Percentiles rank a stretch among this genome's conserved stretches.
Conservation (phyloP, 441 rosid species). For the Manihot esculenta region DNA sequence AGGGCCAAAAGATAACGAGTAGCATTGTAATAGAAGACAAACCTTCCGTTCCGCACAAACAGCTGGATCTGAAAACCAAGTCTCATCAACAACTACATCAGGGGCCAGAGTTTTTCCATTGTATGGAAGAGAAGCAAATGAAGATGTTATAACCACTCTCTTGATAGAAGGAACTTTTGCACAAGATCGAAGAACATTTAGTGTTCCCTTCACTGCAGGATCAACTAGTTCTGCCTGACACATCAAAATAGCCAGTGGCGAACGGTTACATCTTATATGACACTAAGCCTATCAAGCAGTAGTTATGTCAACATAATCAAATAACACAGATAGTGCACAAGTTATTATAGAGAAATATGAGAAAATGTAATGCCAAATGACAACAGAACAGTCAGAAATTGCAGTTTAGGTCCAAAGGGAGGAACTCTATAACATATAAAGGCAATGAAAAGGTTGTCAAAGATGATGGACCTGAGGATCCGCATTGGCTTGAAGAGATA, state of each 20-base stretch:
- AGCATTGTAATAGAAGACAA: not conserved
- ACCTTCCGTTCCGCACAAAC: conserved; percentile 42
- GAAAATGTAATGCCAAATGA: no score
- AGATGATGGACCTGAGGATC: conserved; percentile 2
- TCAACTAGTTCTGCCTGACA: conserved; percentile 46
- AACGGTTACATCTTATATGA: no score
- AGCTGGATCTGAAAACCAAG: conserved; percentile 38
- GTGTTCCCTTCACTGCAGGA: conserved; percentile 63
- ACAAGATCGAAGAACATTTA: conserved; percentile 59
- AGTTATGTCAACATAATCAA: no score
- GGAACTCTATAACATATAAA: no score
- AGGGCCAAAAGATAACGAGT: not conserved
- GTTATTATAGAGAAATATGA: no score
- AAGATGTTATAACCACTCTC: conserved; percentile 65
- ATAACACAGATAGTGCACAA: no score
- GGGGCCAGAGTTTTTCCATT: conserved; percentile 38
- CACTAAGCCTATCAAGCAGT: no score
- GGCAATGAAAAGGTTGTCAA: no score
- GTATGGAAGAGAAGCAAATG: conserved; percentile 43
- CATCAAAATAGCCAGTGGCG: not conserved
- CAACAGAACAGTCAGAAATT: no score
- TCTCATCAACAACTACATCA: conserved; percentile 36
- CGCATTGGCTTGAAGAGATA: conserved; percentile 40
- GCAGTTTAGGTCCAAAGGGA: no score
- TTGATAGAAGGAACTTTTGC: conserved; percentile 39